Evolutionary conservation across 2,329 filamentous ascomycete species (phyloP), one percentile per base, ranked within the genome.

Genomic region (Cryphonectria nitschkei): DNA sequence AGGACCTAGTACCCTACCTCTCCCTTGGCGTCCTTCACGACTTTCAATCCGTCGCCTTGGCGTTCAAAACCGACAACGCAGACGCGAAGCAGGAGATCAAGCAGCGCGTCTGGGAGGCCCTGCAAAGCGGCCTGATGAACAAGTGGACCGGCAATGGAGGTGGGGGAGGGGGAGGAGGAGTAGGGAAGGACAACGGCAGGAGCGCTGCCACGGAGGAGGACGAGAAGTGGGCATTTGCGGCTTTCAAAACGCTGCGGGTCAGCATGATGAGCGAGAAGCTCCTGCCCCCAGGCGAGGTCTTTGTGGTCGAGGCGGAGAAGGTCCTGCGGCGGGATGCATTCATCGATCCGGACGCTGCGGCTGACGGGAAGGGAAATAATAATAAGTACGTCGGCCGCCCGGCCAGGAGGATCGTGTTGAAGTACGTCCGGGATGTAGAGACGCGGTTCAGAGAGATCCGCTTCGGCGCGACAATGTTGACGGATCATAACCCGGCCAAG

Each of bases 11-110:
- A 0, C 92, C 92, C 0, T 89, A 88, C 68, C 85, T 95, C 5
- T 94, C 92, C 0, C 84, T 94, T 0, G 92, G 92, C 2, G 86
- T 92, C 0, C 81, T 95, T 2, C 91, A 93, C 75, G 92, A 95
- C 77, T 87, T 94, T 70, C 92, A 93, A 78, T 89, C 90, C 0
- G 85, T 92, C 0, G 89, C 92, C 0, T 80, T 93, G 0, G 89
- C 91, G 0, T 93, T 94, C 81, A 93, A 93, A 79, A 87, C 87
- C 16, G 92, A 94, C 78, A 87, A 90, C 71, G 86, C 86, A 46
- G 88, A 88, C 29, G 90, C 90, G 6, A 91, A 91, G 75, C 85
- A 87, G 0, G 89, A 93, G 75, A 86, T 94, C 22, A 87, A 88
- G 50, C 85, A 86, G 29, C 86, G 90, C 1, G 86, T 94, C 58